A percentile compares a stretch with the other conserved stretches of the same genome.
phyloP scores from a whole-genome alignment of 129 eudicot genomes.

The Logfia minima region DNA sequence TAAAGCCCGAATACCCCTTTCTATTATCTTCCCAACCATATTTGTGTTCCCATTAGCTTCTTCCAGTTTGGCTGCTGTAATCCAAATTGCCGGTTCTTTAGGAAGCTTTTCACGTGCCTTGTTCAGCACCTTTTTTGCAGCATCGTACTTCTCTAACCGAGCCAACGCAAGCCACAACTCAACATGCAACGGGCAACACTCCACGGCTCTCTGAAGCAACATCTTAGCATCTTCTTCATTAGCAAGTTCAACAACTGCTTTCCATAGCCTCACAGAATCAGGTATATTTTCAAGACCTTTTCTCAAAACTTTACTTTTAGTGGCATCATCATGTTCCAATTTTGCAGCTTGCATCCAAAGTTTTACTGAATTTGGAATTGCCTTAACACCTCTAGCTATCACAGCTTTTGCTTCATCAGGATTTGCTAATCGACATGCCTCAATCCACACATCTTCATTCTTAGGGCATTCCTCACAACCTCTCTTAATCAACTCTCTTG shows the following conservation, averaged over 20 bases:
- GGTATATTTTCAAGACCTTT: slow-evolving; percentile 91
- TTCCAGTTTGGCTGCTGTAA: slow-evolving; percentile 81
- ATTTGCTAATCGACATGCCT: slow-evolving; percentile 75
- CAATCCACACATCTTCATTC: slow-evolving; percentile 93
- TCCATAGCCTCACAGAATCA: slow-evolving; percentile 93
- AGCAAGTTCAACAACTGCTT: slow-evolving; percentile 91
- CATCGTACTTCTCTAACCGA: slow-evolving; percentile 76
- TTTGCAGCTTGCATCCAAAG: slow-evolving; percentile 89
- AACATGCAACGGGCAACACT: slow-evolving; percentile 89
- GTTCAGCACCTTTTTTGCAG: slow-evolving; percentile 75
- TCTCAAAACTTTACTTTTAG: slow-evolving; percentile 76
- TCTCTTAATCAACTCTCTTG: slow-evolving; percentile 62
- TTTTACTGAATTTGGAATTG: slow-evolving; percentile 85
- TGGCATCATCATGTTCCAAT: slow-evolving; percentile 70
- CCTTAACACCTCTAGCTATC: slow-evolving; percentile 85
- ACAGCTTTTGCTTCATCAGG: slow-evolving; percentile 86
- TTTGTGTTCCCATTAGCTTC: slow-evolving; percentile 79
- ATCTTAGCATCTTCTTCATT: slow-evolving; percentile 82
- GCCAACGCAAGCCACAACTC: slow-evolving; percentile 95
- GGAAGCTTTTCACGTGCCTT: slow-evolving; percentile 80
- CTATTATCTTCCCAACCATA: slow-evolving; percentile 83
- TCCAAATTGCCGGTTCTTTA: slow-evolving; percentile 91
- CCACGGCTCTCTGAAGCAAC: slow-evolving; percentile 82
- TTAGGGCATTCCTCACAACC: slow-evolving; percentile 96
- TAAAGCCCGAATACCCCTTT: slow-evolving; percentile 85